Evolutionary conservation across 2,329 filamentous ascomycete species (phyloP).

Genomic region (Alternaria tenuissima): DNA sequence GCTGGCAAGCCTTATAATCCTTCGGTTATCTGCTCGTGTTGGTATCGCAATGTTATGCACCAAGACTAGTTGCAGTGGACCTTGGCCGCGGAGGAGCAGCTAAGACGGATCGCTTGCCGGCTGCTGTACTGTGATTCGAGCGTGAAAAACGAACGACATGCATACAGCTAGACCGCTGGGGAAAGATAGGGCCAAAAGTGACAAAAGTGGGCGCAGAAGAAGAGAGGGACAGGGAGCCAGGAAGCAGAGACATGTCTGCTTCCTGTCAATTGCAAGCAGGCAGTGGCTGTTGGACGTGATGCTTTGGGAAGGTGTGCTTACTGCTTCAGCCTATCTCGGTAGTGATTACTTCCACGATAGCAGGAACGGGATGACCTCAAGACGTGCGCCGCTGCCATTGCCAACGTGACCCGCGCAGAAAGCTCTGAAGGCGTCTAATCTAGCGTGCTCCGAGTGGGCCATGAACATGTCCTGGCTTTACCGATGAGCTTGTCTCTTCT

Average conservation of each 20-base stretch:
- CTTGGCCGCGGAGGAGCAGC: constrained; percentile 16
- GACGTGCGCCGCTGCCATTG: constrained; percentile 10
- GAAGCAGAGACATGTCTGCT: neutral
- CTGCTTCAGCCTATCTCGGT: constrained; percentile 1
- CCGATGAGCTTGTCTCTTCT: neutral
- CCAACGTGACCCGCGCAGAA: constrained; percentile 7
- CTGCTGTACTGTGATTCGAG: constrained; percentile 14
- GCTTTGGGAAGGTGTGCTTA: constrained; percentile 6
- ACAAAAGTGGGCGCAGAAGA: neutral
- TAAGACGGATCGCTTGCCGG: constrained; percentile 19
- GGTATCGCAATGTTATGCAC: constrained; percentile 18
- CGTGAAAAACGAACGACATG: constrained; percentile 6
- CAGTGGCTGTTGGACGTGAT: neutral
- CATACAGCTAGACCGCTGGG: constrained; percentile 4
- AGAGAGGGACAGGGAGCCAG: neutral
- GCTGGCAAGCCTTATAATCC: constrained; percentile 9
- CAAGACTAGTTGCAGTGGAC: constrained; percentile 17
- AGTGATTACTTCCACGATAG: constrained; percentile 4
- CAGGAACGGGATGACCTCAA: constrained; percentile 13
- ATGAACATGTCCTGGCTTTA: constrained; percentile 8
- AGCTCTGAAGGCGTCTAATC: constrained; percentile 5
- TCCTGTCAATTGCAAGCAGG: neutral
- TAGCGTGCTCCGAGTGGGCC: constrained; percentile 9
- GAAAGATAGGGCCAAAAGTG: constrained; percentile 4
- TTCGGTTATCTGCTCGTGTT: constrained; percentile 1